Conservation (phyloP, 23 red algal species). For the Cyanidiococcus yangmingshanensis region DNA sequence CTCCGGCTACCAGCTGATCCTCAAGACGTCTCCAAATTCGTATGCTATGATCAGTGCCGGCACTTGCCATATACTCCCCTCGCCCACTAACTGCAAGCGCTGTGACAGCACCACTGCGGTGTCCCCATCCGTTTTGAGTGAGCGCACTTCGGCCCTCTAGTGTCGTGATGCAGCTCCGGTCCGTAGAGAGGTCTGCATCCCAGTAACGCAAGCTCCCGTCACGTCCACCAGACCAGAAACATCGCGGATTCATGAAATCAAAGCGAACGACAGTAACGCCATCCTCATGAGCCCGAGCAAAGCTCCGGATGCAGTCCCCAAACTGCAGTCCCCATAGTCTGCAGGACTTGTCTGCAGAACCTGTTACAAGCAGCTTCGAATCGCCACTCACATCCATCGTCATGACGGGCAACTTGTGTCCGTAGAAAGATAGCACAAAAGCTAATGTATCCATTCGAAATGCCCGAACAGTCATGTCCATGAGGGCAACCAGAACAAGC, state of each 20-base stretch:
- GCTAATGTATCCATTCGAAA: slow-evolving; percentile 53
- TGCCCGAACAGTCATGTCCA: slow-evolving; percentile 75
- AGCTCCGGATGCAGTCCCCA: slow-evolving; percentile 69
- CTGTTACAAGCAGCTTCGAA: slow-evolving; percentile 61
- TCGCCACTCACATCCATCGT: slow-evolving; percentile 66
- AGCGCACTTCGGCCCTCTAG: slow-evolving; percentile 52
- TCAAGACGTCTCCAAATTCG: slow-evolving; percentile 60
- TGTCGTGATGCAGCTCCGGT: slow-evolving; percentile 43
- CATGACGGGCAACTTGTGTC: slow-evolving; percentile 85
- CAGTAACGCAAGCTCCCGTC: slow-evolving; percentile 84
- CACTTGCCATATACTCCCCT: slow-evolving; percentile 59
- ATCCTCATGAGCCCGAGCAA: slow-evolving; percentile 59
- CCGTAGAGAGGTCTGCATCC: slow-evolving; percentile 59
- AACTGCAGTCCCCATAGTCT: slow-evolving; percentile 96
- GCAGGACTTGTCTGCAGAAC: slow-evolving; percentile 81
- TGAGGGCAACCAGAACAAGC: slow-evolving; percentile 54
- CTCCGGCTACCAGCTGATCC: slow-evolving; percentile 66
- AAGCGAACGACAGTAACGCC: slow-evolving; percentile 55
- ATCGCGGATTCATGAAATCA: slow-evolving; percentile 52
- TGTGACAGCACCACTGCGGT: slow-evolving; percentile 3
- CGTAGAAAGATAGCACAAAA: slow-evolving; percentile 69
- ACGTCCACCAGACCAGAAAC: slow-evolving; percentile 58
- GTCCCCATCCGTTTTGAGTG: not conserved
- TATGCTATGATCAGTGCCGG: slow-evolving; percentile 49
- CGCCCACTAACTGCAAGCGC: slow-evolving; percentile 30